Conservation (phyloP, 305 asterid genomes). For the Nicotiana rustica region DNA sequence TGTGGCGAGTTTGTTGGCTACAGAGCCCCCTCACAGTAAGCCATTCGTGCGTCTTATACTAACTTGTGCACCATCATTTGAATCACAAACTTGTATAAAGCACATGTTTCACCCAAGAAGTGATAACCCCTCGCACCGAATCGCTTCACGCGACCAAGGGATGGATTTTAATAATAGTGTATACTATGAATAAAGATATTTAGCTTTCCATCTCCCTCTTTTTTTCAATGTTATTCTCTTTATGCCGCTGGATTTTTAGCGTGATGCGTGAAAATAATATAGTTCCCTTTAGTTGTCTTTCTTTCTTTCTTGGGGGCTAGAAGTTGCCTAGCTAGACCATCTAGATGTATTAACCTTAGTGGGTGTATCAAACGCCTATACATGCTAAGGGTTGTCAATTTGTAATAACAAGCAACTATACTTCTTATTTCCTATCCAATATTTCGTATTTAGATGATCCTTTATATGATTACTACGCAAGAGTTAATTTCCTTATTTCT, state of each 20-base stretch:
- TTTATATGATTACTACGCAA: not conserved
- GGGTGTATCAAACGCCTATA: not conserved
- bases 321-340: not conserved
- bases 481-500: conserved; percentile 14
- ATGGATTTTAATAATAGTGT: not conserved
- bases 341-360: not conserved
- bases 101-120: not conserved
- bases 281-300: not conserved
- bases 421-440: conserved; percentile 2
- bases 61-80: not conserved
- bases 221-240: not conserved
- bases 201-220: conserved; percentile 6
- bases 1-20: conserved; percentile 83
- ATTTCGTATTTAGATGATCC: not conserved
- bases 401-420: not conserved
- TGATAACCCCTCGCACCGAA: not conserved
- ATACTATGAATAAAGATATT: not conserved
- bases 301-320: not conserved
- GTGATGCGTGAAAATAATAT: conserved; percentile 3
- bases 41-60: conserved; percentile 36
- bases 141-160: not conserved
- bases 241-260: not conserved
- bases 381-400: conserved; percentile 11
- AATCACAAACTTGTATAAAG: not conserved
- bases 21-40: conserved; percentile 83